A percentile compares a stretch with the other conserved stretches of the same genome.
Evolutionary conservation across 768 basidiomycete genomes (phyloP).

Genomic region (Podaxis sp.): DNA sequence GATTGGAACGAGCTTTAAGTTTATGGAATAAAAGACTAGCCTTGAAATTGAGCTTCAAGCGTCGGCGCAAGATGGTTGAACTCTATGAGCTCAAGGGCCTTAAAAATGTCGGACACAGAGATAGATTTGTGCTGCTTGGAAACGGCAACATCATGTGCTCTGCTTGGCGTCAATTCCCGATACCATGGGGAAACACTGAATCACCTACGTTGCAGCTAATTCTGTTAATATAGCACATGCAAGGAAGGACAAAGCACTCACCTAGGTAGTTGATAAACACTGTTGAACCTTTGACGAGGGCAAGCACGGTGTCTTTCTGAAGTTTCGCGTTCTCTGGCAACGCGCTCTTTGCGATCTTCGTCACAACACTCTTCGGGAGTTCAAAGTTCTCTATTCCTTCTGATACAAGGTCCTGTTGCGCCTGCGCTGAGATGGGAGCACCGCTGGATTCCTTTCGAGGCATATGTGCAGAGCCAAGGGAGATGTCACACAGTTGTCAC

Average conservation of each 20-base stretch:
- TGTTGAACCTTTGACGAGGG: constrained; percentile 85
- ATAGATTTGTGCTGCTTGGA: constrained; percentile 86
- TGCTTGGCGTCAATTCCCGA: constrained; percentile 30
- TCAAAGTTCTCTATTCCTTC: constrained; percentile 91
- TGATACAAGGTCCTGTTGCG: constrained; percentile 77
- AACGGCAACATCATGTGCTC: constrained; percentile 87
- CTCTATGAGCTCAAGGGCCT: constrained; percentile 78
- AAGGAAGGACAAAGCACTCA: constrained; percentile 34
- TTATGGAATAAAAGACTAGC: constrained; percentile 37
- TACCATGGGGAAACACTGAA: background rate
- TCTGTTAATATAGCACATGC: background rate
- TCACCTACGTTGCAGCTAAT: constrained; percentile 50
- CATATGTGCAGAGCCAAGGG: constrained; percentile 37
- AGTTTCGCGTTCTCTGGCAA: constrained; percentile 86
- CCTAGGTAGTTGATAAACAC: constrained; percentile 96
- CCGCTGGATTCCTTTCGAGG: constrained; percentile 65
- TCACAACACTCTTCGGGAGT: constrained; percentile 79
- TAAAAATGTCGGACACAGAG: constrained; percentile 86
- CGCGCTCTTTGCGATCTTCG: constrained; percentile 81
- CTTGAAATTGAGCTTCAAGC: constrained; percentile 62
- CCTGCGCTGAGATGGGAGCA: constrained; percentile 63
- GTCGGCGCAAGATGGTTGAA: constrained; percentile 68
- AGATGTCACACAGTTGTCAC: background rate
- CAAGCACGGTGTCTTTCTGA: constrained; percentile 86
- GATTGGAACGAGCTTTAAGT: background rate